These are phyloP conservation scores for Nissolia schottii DNA, from an alignment of 306 rosid genomes.

Conservation along the genomic window DNA sequence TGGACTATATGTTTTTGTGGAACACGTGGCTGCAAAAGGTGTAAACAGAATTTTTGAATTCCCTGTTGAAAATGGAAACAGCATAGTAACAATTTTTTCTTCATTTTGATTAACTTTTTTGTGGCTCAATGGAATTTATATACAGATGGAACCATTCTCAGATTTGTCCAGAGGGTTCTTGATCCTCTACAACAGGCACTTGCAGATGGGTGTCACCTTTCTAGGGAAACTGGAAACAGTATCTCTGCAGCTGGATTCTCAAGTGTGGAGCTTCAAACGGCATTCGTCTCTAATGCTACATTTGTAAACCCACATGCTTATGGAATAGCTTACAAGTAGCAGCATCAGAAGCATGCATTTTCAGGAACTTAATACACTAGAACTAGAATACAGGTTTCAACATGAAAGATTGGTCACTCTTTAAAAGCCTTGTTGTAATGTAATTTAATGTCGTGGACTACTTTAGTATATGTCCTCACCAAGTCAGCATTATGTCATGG, in stretches of 20 bases:
- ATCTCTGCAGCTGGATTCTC: slow-evolving; percentile 71
- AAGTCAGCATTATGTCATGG: background rate
- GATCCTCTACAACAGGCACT: slow-evolving; percentile 73
- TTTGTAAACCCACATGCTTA: slow-evolving; percentile 59
- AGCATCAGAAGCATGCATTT: slow-evolving; percentile 17
- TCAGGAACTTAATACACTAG: background rate
- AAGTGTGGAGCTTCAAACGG: slow-evolving; percentile 42
- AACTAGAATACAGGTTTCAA: slow-evolving; percentile 6
- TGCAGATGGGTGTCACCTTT: slow-evolving; percentile 76
- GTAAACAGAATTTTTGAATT: slow-evolving; percentile 18
- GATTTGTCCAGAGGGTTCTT: slow-evolving; percentile 53
- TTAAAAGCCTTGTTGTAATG: background rate
- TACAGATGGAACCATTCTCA: slow-evolving; percentile 66
- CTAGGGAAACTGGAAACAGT: slow-evolving; percentile 51
- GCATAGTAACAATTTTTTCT: background rate
- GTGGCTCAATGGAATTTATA: slow-evolving; percentile 14
- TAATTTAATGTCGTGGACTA: no score
- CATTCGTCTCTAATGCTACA: slow-evolving; percentile 44
- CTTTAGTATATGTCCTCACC: background rate
- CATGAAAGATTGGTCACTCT: background rate
- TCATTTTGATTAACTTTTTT: background rate
- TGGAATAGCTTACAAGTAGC: slow-evolving; percentile 65
- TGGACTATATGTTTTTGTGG: slow-evolving; percentile 68
- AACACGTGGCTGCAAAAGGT: slow-evolving; percentile 91
- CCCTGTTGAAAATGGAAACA: background rate